Evolutionary conservation across 306 rosid species (phyloP).

Genomic region (Hylodesmum podocarpum): DNA sequence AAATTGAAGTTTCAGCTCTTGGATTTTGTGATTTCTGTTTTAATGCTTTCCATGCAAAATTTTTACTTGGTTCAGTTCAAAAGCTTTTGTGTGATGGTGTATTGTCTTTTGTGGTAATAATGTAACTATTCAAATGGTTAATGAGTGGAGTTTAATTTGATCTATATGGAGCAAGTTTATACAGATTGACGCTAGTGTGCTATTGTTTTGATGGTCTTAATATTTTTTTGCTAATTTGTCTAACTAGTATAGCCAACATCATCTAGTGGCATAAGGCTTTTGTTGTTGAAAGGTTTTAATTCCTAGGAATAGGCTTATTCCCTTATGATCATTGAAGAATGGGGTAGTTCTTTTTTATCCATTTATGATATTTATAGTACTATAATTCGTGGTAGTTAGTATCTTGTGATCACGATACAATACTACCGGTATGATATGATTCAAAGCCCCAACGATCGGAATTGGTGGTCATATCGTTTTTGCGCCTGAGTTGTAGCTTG

Average conservation of each 20-base stretch:
- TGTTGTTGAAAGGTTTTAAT: background rate
- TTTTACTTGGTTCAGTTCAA: background rate
- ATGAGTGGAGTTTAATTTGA: background rate
- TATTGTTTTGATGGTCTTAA: background rate
- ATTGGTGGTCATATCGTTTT: too few species aligned
- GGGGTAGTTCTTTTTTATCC: background rate
- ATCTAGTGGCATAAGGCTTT: background rate
- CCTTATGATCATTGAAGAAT: background rate
- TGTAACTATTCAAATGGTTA: background rate
- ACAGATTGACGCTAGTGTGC: background rate
- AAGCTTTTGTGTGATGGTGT: background rate
- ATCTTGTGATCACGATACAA: too few species aligned
- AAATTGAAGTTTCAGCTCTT: background rate
- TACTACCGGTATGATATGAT: too few species aligned
- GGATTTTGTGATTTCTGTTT: background rate
- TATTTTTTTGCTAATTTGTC: slow-evolving; percentile 1
- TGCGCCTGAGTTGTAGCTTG: too few species aligned
- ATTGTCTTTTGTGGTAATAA: background rate
- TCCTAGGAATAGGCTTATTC: slow-evolving; percentile 9
- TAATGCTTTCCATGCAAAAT: background rate
- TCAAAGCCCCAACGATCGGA: too few species aligned
- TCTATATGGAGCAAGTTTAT: background rate
- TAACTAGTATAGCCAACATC: background rate
- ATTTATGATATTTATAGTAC: slow-evolving; percentile 5
- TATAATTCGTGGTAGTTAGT: too few species aligned